A percentile compares a stretch with the other conserved stretches of the same genome.
Evolutionary conservation across 2,329 filamentous ascomycete species (phyloP).

Genomic region (Fusarium virguliforme): DNA sequence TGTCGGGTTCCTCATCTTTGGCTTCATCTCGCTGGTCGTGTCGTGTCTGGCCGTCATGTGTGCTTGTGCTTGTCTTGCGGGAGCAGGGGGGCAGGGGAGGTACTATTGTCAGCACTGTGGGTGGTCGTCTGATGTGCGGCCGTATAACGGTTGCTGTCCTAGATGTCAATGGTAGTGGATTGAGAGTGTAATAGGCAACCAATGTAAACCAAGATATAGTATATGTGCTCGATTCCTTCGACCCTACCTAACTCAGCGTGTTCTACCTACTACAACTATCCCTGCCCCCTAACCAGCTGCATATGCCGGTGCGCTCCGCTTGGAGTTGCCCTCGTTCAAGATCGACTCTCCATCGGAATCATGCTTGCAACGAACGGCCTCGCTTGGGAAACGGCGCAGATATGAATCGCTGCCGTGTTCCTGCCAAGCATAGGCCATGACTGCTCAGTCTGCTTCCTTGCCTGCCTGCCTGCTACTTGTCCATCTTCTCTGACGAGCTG

Average conservation of each 20-base stretch:
- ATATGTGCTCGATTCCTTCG: constrained; percentile 24
- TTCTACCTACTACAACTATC: constrained; percentile 9
- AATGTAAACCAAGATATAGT: not conserved
- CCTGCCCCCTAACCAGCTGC: constrained; percentile 7
- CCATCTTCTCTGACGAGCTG: constrained; percentile 29
- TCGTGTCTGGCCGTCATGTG: constrained; percentile 31
- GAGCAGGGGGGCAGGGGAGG: constrained; percentile 6
- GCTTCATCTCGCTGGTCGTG: constrained; percentile 25
- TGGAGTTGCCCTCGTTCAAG: constrained; percentile 23
- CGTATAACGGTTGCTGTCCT: constrained; percentile 11
- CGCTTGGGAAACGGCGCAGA: constrained; percentile 11
- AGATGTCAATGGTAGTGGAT: constrained; percentile 10
- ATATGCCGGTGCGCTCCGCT: constrained; percentile 15
- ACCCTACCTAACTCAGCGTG: constrained; percentile 25
- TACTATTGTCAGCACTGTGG: constrained; percentile 24
- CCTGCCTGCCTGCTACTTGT: constrained; percentile 18
- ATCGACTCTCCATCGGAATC: constrained; percentile 27
- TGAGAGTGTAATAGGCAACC: too few species aligned
- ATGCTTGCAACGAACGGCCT: constrained; percentile 11
- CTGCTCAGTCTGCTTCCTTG: constrained; percentile 12
- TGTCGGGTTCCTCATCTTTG: constrained; percentile 33
- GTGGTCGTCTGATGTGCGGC: constrained; percentile 10
- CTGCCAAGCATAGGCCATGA: constrained; percentile 13
- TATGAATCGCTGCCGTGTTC: constrained; percentile 15
- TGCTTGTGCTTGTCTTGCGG: constrained; percentile 36